Base-by-base conservation (phyloP, 768 basidiomycete species). In the Pleurotus tuber-regium region DNA sequence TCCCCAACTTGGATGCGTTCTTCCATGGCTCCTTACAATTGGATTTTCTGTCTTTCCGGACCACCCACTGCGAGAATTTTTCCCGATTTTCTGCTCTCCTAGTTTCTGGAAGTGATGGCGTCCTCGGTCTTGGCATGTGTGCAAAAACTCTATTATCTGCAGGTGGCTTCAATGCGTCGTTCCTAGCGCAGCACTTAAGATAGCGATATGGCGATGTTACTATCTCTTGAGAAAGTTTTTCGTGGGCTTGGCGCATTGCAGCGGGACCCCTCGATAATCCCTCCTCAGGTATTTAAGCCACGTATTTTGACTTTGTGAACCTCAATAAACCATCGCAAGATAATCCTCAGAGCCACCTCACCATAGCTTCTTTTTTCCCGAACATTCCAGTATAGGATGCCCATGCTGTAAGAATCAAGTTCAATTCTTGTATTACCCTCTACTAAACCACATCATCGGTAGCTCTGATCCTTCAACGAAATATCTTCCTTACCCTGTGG, bases 401-500 rank as follows among this genome's bases (percentile, higher is more conserved):
- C 73, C 57, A 78, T 79, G 77, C 67, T 77, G 76, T 73, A 57
- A 59, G 76, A 65, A 28, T 25, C 39, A 40, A 53, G 33, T n/a
- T n/a, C n/a, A n/a, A n/a, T n/a, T n/a, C n/a, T n/a, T n/a, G n/a
- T n/a, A n/a, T n/a, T n/a, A n/a, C 10, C 18, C 43, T 33, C 50
- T 14, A 42, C 54, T 41, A 48, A 43, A 42, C 54, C 36, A 49
- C 40, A 30, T 51, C 21, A 12, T 3, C 41, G 54, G 24, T 57
- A 86, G 83, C 48, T 61, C 76, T 52, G 80, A 88, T 55, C 88
- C 88, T 14, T 84, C 86, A 21, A 69, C 74, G 63, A 85, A 82
- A 69, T 90, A 90, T 74, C 71, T 72, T 54, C 80, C 87, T 41
- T 92, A 89, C 72, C 75, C 75, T 18, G 77, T 83, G 11, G 72